Base-by-base conservation (phyloP, 2,329 filamentous ascomycete genomes). In the Diaporthe ampelina region DNA sequence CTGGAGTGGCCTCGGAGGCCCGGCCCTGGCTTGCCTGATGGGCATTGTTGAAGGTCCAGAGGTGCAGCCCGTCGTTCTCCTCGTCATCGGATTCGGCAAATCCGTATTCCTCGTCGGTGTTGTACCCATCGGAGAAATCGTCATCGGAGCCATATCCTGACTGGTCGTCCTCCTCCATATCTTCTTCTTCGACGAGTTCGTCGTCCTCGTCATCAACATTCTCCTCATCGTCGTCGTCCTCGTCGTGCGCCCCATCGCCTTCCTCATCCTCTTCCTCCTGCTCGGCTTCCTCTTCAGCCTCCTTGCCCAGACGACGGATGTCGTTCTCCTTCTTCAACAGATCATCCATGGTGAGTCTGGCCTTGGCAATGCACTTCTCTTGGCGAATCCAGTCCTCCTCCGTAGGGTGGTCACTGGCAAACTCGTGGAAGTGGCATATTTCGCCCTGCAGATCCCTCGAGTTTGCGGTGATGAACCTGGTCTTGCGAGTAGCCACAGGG, bases 361-460 rank as follows among this genome's bases (percentile, higher is more conserved):
- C 88, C 73, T 88, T 88, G 77, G 91, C 87, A 43, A 90, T 89
- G 10, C 89, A 87, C 45, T 90, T 87, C 79, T 94, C 93, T 73
- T 93, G 91, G 21, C 87, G 87, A 40, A 97, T 94, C 97, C 97
- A 99, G 79, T 98, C 95, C 74, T 98, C 95, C 76, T 97, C 94
- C 74, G 94, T 91, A 54, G 93, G 88, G 74, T 92, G 89, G 67
- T 94, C 95, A 81, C 93, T 95, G 57, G 94, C 96, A 82, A 98
- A 98, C 80, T 98, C 96, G 81, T 98, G 94, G 81, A 98, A 98
- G 65, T 86, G 91, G 81, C 85, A 91, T 35, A 87, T 87, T 76
- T 92, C 90, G 54, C 85, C 86, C 50, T 85, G 84, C 57, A 91
- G 79, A 67, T 91, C 89, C 48, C 81, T 84, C 7, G 85, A 85